Conservation (phyloP, 345 rosid genomes). For the Populus deltoides region DNA sequence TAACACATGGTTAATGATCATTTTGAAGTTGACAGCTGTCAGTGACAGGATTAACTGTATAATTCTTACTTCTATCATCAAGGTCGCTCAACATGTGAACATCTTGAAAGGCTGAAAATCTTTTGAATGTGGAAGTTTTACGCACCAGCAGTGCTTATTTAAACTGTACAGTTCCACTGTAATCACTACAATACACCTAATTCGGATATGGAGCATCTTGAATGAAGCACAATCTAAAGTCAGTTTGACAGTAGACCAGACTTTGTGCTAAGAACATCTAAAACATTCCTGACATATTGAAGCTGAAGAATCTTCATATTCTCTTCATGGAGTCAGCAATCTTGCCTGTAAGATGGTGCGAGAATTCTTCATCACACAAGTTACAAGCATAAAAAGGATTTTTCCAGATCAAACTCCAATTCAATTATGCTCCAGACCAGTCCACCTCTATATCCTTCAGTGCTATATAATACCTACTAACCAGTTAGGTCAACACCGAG, state of each 20-base stretch:
- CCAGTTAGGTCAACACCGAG: not conserved
- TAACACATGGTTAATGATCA: not conserved
- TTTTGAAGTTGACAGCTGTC: not conserved
- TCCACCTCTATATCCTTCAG: not conserved
- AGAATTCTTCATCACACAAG: not conserved
- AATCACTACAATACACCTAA: not conserved
- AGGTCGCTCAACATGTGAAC: not conserved
- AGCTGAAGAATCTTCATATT: not conserved
- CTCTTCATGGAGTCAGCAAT: not conserved
- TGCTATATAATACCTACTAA: not conserved
- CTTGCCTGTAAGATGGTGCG: not conserved
- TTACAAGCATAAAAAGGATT: not conserved
- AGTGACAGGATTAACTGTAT: not conserved
- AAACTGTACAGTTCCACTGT: not conserved
- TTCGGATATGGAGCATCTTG: not conserved
- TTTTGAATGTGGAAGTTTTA: not conserved
- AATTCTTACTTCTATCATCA: not conserved
- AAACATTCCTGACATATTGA: not conserved
- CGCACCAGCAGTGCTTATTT: not conserved
- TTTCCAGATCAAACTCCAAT: not conserved
- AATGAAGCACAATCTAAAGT: not conserved
- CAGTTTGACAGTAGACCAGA: not conserved
- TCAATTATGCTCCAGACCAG: not conserved
- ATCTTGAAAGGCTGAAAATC: not conserved
- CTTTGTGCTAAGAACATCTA: not conserved